Evolutionary conservation across 2,329 filamentous ascomycete genomes (phyloP).

Genomic region (Chrysosporium keratinophilum): DNA sequence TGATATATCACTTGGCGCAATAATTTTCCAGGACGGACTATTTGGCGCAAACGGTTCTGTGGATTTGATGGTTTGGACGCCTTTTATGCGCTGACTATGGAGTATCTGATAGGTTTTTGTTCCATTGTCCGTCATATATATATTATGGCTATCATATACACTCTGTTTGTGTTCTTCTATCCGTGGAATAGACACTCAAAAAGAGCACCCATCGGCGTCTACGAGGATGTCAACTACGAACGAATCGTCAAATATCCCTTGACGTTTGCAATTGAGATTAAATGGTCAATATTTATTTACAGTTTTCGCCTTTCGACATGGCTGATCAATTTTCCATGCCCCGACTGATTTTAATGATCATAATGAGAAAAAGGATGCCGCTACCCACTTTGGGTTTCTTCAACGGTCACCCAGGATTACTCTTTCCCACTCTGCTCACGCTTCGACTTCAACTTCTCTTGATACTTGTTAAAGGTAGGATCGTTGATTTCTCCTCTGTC

Average conservation of each 20-base stretch:
- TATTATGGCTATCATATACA: not conserved
- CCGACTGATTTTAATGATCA: not conserved
- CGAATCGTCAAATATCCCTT: too few species aligned
- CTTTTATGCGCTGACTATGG: not conserved
- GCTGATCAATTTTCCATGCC: not conserved
- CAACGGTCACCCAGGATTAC: not conserved
- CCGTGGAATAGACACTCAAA: not conserved
- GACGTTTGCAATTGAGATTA: not conserved
- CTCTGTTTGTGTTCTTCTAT: not conserved
- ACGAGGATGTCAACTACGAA: too few species aligned
- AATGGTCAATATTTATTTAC: not conserved
- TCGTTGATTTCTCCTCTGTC: constrained; percentile 43
- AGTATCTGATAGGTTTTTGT: not conserved
- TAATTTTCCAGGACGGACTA: not conserved
- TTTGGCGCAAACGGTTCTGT: not conserved
- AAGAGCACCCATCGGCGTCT: not conserved
- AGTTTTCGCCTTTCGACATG: not conserved
- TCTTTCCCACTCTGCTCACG: not conserved
- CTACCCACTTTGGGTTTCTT: not conserved
- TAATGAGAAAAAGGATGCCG: not conserved
- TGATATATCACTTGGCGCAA: not conserved
- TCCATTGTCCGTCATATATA: not conserved
- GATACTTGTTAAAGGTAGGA: constrained; percentile 3
- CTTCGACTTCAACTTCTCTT: constrained; percentile 45
- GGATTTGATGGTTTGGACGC: not conserved